Evolutionary conservation across 306 rosid species (phyloP).

Genomic region (Mimosa bimucronata): DNA sequence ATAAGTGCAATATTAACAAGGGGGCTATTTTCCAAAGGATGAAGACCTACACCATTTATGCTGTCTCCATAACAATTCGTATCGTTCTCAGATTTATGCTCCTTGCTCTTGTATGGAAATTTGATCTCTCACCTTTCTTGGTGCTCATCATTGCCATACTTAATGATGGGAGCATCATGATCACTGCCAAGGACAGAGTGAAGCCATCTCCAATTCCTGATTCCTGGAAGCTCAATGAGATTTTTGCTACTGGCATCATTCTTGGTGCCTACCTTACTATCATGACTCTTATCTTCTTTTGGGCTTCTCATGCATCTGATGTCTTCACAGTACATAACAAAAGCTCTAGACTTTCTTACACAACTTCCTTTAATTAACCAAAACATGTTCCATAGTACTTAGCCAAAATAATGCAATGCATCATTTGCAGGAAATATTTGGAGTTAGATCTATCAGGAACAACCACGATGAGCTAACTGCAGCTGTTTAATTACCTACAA

Average conservation of each 20-base stretch:
- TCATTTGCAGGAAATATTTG: slow-evolving; percentile 55
- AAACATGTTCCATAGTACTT: background rate
- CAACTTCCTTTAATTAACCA: background rate
- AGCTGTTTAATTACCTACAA: slow-evolving; percentile 74
- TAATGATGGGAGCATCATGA: slow-evolving; percentile 93
- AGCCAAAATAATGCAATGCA: background rate
- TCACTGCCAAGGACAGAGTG: slow-evolving; percentile 78
- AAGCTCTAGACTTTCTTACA: background rate
- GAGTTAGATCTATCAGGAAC: slow-evolving; percentile 58
- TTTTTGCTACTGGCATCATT: slow-evolving; percentile 71
- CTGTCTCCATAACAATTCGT: slow-evolving; percentile 79
- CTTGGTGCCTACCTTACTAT: slow-evolving; percentile 74
- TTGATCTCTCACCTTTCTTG: slow-evolving; percentile 85
- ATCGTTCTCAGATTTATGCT: slow-evolving; percentile 74
- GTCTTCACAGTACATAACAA: slow-evolving; percentile 58
- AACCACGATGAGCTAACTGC: slow-evolving; percentile 59
- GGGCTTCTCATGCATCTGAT: slow-evolving; percentile 54
- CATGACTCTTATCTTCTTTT: slow-evolving; percentile 80
- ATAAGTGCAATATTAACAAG: slow-evolving; percentile 79
- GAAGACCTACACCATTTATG: slow-evolving; percentile 88
- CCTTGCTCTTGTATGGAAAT: slow-evolving; percentile 78
- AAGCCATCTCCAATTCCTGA: slow-evolving; percentile 82
- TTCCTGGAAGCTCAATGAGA: slow-evolving; percentile 86
- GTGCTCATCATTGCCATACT: slow-evolving; percentile 77
- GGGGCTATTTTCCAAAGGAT: slow-evolving; percentile 83